Percentiles rank a stretch among this genome's conserved stretches.
Evolutionary conservation across 257 asterid species (phyloP).

Genomic region (Petunia axillaris): DNA sequence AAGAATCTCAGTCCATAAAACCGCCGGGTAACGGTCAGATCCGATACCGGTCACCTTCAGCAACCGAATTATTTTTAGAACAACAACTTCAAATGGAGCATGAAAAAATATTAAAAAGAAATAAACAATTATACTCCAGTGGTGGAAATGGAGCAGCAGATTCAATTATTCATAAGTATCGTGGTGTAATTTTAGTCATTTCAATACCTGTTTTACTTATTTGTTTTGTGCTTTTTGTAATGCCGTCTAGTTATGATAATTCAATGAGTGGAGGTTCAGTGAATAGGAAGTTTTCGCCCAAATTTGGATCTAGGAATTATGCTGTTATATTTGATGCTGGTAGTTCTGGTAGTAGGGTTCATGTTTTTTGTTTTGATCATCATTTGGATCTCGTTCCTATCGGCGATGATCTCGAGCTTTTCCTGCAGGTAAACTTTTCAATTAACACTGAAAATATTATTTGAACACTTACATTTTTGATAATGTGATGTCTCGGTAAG

Average conservation of each 20-base stretch:
- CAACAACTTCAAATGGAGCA: constrained; percentile 58
- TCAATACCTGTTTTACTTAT: constrained; percentile 56
- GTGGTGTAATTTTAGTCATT: constrained; percentile 67
- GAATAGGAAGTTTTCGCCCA: constrained; percentile 43
- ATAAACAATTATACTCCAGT: constrained; percentile 34
- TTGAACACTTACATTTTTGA: too few species aligned
- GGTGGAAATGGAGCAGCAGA: neutral
- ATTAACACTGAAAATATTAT: neutral
- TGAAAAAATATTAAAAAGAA: constrained; percentile 60
- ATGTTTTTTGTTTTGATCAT: constrained; percentile 41
- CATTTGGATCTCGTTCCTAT: constrained; percentile 32
- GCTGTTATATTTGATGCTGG: constrained; percentile 50
- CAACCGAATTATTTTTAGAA: constrained; percentile 60
- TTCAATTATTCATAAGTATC: constrained; percentile 63
- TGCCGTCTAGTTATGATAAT: constrained; percentile 38
- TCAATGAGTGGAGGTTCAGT: constrained; percentile 30
- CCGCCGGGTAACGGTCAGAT: constrained; percentile 92
- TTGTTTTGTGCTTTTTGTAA: constrained; percentile 38
- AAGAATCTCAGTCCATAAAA: constrained; percentile 51
- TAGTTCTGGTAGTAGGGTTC: constrained; percentile 50
- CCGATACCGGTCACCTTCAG: constrained; percentile 96
- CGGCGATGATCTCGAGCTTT: constrained; percentile 40
- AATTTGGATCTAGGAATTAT: constrained; percentile 33
- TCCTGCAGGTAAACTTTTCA: constrained; percentile 22
- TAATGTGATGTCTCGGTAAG: too few species aligned